Base-by-base conservation (phyloP, 176 grass and related monocot species). In the Phyllostachys edulis region DNA sequence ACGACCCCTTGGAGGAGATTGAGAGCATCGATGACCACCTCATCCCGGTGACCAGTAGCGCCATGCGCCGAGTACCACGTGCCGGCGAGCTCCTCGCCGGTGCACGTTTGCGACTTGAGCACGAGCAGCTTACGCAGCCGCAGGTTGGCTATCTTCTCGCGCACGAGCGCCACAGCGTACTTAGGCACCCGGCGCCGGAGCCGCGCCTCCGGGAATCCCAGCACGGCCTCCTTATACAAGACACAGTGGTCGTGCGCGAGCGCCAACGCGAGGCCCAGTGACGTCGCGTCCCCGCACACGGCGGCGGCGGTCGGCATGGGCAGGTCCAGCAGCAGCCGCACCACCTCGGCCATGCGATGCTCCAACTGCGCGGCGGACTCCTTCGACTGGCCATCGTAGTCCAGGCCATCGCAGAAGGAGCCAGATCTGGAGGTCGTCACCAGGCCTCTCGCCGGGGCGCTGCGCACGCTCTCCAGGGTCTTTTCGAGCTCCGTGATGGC, bases 61-160 rank as follows among this genome's bases (percentile, higher is more conserved):
- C 4, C 5, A 6, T 77, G 12, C 54, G 54, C 37, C 11, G 74
- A 77, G 10, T 8, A 61, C 74, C 74, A 77, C 52, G 74, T 40
- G 11, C 12, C 5, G 20, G 55, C 37, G 34, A 77, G 74, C 36
- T 77, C 74, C 55, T 4, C 57, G 21, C 74, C 74, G 36, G 52
- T 77, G 74, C 74, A 77, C 54, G 21, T 0, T 32, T 77, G 36
- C 52, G 74, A 59, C 37, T 5, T 77, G 11, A 77, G 52, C 54
- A 77, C 13, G 1, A 77, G 54, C 20, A 77, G 74, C 74, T 77
- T 77, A 9, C 74, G 74, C 52, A 77, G 74, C 18, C 74, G 74
- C 74, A 51, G 1, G 54, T 42, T 9, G 0, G 74, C 54, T 7
- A 61, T 0, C 74, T 77, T 77, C 18, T 77, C 54, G 20, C 54